phyloP scores from a whole-genome alignment of 352 stramenopile species.

The Phytopythium vexans region DNA sequence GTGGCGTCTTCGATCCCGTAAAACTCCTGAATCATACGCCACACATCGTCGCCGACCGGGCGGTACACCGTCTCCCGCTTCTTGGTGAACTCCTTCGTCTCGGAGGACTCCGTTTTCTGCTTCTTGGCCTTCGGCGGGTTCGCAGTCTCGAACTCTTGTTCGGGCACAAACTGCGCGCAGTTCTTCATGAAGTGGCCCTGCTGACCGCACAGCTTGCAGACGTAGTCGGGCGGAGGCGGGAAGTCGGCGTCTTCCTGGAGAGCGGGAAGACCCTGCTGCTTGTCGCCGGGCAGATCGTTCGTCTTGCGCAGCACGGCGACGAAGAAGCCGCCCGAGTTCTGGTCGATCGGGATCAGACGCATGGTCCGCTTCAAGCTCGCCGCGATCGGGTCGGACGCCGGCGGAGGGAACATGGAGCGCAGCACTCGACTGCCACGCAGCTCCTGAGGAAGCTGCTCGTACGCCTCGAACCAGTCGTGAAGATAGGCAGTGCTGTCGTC shows the following conservation, averaged over 20 bases:
- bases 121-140: constrained; percentile 53
- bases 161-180: constrained; percentile 55
- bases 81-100: constrained; percentile 20
- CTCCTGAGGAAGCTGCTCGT: constrained; percentile 53
- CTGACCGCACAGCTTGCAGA: constrained; percentile 72
- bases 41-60: constrained; percentile 56
- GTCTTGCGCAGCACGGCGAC: constrained; percentile 94
- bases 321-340: constrained; percentile 99
- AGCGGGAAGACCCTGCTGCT: constrained; percentile 43
- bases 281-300: constrained; percentile 47
- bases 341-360: constrained; percentile 95
- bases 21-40: constrained; percentile 50
- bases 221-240: constrained; percentile 48
- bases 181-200: constrained; percentile 77
- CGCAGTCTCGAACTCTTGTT: constrained; percentile 29
- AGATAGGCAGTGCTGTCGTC: constrained; percentile 10
- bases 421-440: constrained; percentile 63
- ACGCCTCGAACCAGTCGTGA: constrained; percentile 79
- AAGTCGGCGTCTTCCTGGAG: constrained; percentile 45
- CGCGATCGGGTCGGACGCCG: constrained; percentile 17
- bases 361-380: constrained; percentile 87
- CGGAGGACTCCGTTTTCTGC: constrained; percentile 21
- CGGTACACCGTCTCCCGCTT: constrained; percentile 74
- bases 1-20: constrained; percentile 56
- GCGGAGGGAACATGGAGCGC: constrained; percentile 84